Percentiles rank a stretch among this genome's conserved stretches.
Conservation (phyloP, 2,329 filamentous ascomycete genomes). For the Salinomyces thailandicus region DNA sequence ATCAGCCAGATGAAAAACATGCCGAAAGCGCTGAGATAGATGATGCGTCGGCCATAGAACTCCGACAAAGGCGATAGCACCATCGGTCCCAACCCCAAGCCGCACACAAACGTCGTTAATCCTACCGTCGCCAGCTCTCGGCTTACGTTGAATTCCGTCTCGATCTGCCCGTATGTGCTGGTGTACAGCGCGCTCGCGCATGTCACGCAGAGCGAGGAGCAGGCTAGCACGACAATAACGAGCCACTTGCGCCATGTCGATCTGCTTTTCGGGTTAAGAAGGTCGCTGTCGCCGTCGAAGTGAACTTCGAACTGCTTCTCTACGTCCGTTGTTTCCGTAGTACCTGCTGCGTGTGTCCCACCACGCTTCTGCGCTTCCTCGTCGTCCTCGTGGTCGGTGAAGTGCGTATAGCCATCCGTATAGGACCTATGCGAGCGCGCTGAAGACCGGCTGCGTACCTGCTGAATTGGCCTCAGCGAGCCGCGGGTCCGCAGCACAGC, state of each 20-base stretch:
- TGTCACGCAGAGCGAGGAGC: constrained; percentile 72
- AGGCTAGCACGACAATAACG: constrained; percentile 63
- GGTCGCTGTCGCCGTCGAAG: constrained; percentile 67
- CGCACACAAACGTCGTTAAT: constrained; percentile 71
- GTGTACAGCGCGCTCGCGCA: constrained; percentile 79
- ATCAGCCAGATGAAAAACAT: constrained; percentile 58
- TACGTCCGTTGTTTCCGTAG: constrained; percentile 4
- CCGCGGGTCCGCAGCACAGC: too few relatives aligned
- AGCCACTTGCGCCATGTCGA: constrained; percentile 60
- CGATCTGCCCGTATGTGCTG: constrained; percentile 67
- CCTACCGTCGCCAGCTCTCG: constrained; percentile 67
- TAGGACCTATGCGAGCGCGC: constrained; percentile 20
- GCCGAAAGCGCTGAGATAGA: constrained; percentile 58
- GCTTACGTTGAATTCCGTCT: constrained; percentile 61
- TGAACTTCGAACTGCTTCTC: constrained; percentile 54
- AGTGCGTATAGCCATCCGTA: constrained; percentile 21
- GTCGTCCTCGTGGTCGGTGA: constrained; percentile 11
- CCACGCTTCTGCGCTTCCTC: constrained; percentile 5
- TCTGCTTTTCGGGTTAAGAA: constrained; percentile 63
- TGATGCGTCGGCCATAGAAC: constrained; percentile 52
- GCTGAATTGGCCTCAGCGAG: constrained; percentile 7
- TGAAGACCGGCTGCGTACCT: constrained; percentile 17
- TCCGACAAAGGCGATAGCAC: constrained; percentile 54
- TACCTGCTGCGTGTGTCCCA: background rate
- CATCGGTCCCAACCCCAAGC: constrained; percentile 51